These are phyloP conservation scores for Euphrasia confusa DNA, from an alignment of 257 asterid genomes.

Conservation along the genomic window DNA sequence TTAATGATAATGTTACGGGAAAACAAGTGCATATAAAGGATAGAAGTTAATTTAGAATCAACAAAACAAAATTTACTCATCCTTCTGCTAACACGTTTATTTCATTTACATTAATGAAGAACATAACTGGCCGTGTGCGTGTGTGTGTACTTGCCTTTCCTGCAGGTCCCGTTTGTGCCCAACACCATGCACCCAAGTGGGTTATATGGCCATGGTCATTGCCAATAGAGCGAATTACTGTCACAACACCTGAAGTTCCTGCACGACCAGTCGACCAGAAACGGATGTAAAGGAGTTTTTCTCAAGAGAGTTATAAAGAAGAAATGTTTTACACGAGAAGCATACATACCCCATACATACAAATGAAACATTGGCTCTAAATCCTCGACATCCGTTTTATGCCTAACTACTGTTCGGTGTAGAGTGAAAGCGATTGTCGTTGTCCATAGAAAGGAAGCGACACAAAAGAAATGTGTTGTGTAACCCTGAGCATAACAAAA, in stretches of 20 bases:
- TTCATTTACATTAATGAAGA: too few relatives aligned
- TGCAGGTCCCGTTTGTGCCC: constrained; percentile 79
- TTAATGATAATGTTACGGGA: too few relatives aligned
- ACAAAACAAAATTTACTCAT: too few relatives aligned
- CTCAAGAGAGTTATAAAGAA: neutral
- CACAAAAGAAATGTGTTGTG: constrained; percentile 94
- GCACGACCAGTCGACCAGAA: constrained; percentile 20
- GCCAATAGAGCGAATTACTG: constrained; percentile 84
- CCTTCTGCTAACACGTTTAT: too few relatives aligned
- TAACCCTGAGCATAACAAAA: constrained; percentile 97
- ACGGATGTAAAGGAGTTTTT: constrained; percentile 7
- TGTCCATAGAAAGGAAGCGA: constrained; percentile 96
- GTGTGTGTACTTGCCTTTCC: constrained; percentile 71
- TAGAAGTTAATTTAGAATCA: too few relatives aligned
- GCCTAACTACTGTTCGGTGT: constrained; percentile 97
- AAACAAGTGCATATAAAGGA: too few relatives aligned
- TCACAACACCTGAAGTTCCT: constrained; percentile 89
- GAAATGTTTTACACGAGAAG: constrained; percentile 13
- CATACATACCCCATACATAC: constrained; percentile 98
- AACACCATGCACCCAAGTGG: constrained; percentile 85
- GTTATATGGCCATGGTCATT: constrained; percentile 78
- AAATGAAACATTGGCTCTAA: constrained; percentile 96
- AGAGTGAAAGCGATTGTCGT: constrained; percentile 94
- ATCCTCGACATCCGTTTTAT: constrained; percentile 97
- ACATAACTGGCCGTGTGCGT: too few relatives aligned